Evolutionary conservation across 768 basidiomycete genomes (phyloP).

Genomic region (Russula brevipes): DNA sequence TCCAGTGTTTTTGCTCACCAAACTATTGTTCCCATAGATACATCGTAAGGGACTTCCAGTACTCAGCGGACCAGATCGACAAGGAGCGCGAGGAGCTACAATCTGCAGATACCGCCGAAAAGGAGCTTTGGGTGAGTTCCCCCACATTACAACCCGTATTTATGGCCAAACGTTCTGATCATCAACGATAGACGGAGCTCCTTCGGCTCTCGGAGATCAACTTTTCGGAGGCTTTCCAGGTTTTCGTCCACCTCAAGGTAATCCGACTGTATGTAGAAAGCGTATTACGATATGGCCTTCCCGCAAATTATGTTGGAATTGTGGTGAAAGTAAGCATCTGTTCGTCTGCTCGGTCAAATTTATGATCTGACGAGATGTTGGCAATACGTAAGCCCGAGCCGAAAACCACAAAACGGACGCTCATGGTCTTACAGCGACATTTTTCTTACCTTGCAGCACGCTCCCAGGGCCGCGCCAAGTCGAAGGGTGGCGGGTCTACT

Average conservation of each 20-base stretch:
- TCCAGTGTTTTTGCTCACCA: not conserved
- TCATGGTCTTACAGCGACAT: constrained; percentile 65
- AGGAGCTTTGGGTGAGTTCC: constrained; percentile 86
- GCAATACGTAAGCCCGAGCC: constrained; percentile 64
- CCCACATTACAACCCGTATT: not conserved
- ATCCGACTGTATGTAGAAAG: constrained; percentile 91
- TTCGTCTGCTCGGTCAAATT: not conserved
- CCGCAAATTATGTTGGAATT: constrained; percentile 82
- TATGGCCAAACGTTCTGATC: constrained; percentile 6
- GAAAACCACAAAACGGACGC: constrained; percentile 74
- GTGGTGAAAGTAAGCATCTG: constrained; percentile 59
- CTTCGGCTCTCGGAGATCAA: constrained; percentile 87
- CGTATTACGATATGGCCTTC: constrained; percentile 91
- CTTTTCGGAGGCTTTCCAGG: constrained; percentile 94
- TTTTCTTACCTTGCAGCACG: constrained; percentile 78
- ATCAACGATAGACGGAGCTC: constrained; percentile 71
- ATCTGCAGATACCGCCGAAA: constrained; percentile 79
- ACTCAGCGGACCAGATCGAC: constrained; percentile 71
- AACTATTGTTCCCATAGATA: constrained; percentile 50
- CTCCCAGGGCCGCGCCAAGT: constrained; percentile 47
- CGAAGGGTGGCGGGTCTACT: constrained; percentile 35
- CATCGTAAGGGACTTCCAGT: constrained; percentile 91
- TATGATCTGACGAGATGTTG: not conserved
- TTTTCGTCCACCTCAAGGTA: constrained; percentile 90
- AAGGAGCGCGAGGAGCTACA: constrained; percentile 81